Evolutionary conservation across 169 alveolate species (phyloP).

Genomic region (Plasmodium blacklocki): DNA sequence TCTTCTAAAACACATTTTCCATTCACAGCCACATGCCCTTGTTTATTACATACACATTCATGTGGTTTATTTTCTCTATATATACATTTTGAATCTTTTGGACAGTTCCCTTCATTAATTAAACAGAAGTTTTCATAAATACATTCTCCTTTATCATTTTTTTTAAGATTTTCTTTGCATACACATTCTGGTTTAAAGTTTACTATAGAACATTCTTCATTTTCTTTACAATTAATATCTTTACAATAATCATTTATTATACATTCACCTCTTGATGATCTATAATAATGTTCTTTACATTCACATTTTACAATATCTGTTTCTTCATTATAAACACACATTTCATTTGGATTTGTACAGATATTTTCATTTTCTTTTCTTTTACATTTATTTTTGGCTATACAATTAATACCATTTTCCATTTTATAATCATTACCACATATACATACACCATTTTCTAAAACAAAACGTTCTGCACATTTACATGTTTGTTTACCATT

Average conservation of each 20-base stretch:
- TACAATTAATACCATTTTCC: constrained; percentile 5
- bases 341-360: constrained; percentile 27
- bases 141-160: constrained; percentile 23
- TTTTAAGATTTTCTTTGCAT: constrained; percentile 41
- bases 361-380: constrained; percentile 28
- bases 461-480: constrained; percentile 7
- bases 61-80: constrained; percentile 31
- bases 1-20: constrained; percentile 46
- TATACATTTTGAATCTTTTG: constrained; percentile 37
- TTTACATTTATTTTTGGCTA: constrained; percentile 53
- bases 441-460: constrained; percentile 22
- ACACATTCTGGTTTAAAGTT: constrained; percentile 25
- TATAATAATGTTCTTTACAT: constrained; percentile 13
- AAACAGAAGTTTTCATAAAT: constrained; percentile 21
- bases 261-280: constrained; percentile 23
- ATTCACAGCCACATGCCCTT: constrained; percentile 18
- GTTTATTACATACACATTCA: constrained; percentile 59
- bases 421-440: neutral
- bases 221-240: constrained; percentile 8
- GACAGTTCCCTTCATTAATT: constrained; percentile 44
- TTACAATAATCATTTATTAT: constrained; percentile 12
- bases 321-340: constrained; percentile 28
- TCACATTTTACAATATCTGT: constrained; percentile 21
- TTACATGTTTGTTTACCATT: constrained; percentile 24
- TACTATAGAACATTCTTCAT: constrained; percentile 32